Conservation (phyloP, 1,139 yeast genomes). For the Candida dubliniensis region DNA sequence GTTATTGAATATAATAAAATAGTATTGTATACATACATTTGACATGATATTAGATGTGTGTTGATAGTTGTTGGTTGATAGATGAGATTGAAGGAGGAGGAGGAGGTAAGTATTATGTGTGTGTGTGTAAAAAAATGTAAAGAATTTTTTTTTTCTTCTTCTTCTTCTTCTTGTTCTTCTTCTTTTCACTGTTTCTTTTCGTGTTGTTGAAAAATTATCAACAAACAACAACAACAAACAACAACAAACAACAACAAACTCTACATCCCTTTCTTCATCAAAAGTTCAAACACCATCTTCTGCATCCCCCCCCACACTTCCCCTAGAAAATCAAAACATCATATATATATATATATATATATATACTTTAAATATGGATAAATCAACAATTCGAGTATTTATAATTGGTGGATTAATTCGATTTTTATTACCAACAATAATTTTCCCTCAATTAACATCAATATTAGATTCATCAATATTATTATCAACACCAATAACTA, state of each 20-base stretch:
- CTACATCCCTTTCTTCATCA: too few relatives aligned
- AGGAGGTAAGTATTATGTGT: too few relatives aligned
- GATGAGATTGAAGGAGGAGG: not conserved
- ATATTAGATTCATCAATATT: slow-evolving; percentile 51
- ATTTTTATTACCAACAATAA: slow-evolving; percentile 30
- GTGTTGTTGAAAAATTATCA: not conserved
- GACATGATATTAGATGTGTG: slow-evolving; percentile 6
- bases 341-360: too few relatives aligned
- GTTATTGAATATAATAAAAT: not conserved
- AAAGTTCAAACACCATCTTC: too few relatives aligned
- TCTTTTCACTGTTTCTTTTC: not conserved
- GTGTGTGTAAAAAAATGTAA: not conserved
- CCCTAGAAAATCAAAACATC: too few relatives aligned
- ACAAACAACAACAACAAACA: too few relatives aligned
- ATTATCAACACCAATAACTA: slow-evolving; percentile 75
- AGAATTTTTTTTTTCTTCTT: too few relatives aligned
- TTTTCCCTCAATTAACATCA: slow-evolving; percentile 31
- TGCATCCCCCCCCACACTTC: too few relatives aligned
- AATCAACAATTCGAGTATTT: slow-evolving; percentile 23
- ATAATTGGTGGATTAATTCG: slow-evolving; percentile 33
- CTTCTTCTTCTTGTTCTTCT: too few relatives aligned
- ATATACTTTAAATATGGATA: slow-evolving; percentile 21
- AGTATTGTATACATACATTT: slow-evolving; percentile 7
- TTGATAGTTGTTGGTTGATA: not conserved
- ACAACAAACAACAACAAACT: too few relatives aligned